Base-by-base conservation (phyloP, 2,329 filamentous ascomycete species). In the Camillea tinctor region DNA sequence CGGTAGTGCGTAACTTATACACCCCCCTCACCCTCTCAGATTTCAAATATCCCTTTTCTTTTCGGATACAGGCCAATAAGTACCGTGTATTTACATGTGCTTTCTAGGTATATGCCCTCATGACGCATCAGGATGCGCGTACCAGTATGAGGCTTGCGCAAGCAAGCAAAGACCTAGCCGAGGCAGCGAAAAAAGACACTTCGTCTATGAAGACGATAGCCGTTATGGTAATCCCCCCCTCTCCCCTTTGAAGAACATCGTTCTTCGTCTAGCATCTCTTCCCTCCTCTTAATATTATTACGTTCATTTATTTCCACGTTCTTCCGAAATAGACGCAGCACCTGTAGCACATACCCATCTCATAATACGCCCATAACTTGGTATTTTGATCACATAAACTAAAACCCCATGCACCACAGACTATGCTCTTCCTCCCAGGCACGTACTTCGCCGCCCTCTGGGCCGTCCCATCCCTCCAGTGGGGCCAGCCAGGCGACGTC, bases 401-500 rank as follows among this genome's bases (percentile, higher is more conserved):
- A 13, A 40, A n/a, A n/a, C n/a, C 36, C 15, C 4, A 13, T 8
- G 36, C 7, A 40, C 36, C 4, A 3, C 4, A 40, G 15, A 68
- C 64, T 2, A 68, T 69, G 69, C 56, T 59, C 19, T 70, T 69
- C 55, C 58, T 72, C n/a, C 68, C 68, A 11, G 69, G 60, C 11
- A 72, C 64, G 7, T 69, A 72, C 40, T 67, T 71, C 56, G 67
- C 69, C 26, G 59, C 66, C n/a, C 57, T 72, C 6, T 66, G 71
- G 52, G 62, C 67, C 2, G 56, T 71, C 21, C 67, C 68, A 2
- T 64, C 66, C 2, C 57, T 70, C 22, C 36, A 64, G 11, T 68
- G 61, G 64, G 53, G 64, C 23, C 13, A 26, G 1, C 52, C 56
- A 4, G 48, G 30, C 1, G 48, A 26, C 1, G 57, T 64, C 6